These are phyloP conservation scores for Aspergillus hortae DNA, from an alignment of 2,329 filamentous ascomycete species.

Conservation along the genomic window DNA sequence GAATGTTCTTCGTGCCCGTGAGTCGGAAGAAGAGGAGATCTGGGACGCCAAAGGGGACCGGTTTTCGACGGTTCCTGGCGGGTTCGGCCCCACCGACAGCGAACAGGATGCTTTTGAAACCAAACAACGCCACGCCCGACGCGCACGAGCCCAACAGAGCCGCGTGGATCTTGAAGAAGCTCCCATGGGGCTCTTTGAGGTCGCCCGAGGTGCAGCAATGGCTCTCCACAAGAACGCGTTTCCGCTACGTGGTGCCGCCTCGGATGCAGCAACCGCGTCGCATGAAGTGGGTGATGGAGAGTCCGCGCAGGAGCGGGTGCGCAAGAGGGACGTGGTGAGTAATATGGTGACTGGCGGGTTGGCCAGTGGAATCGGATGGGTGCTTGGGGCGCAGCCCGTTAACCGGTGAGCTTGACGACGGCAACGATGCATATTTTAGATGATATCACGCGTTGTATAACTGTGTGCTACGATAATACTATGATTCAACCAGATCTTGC, in stretches of 20 bases:
- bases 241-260: conserved; percentile 32
- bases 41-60: conserved; percentile 56
- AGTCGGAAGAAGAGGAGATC: conserved; percentile 54
- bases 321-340: conserved; percentile 56
- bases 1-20: conserved; percentile 50
- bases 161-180: conserved; percentile 40
- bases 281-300: conserved; percentile 11
- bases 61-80: conserved; percentile 38
- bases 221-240: conserved; percentile 49
- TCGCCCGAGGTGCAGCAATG: conserved; percentile 48
- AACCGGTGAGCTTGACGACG: conserved; percentile 22
- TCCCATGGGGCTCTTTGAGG: conserved; percentile 51
- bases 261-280: conserved; percentile 15
- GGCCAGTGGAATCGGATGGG: conserved; percentile 62
- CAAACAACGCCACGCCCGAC: conserved; percentile 35
- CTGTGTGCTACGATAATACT: neutral
- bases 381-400: conserved; percentile 53
- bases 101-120: conserved; percentile 47
- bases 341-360: conserved; percentile 62
- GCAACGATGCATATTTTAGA: neutral
- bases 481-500: neutral
- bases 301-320: conserved; percentile 29
- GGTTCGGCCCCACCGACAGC: conserved; percentile 41
- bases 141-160: conserved; percentile 26
- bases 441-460: neutral